phyloP scores from a whole-genome alignment of 208 protist genomes.

The Trypanosoma cruzi region DNA sequence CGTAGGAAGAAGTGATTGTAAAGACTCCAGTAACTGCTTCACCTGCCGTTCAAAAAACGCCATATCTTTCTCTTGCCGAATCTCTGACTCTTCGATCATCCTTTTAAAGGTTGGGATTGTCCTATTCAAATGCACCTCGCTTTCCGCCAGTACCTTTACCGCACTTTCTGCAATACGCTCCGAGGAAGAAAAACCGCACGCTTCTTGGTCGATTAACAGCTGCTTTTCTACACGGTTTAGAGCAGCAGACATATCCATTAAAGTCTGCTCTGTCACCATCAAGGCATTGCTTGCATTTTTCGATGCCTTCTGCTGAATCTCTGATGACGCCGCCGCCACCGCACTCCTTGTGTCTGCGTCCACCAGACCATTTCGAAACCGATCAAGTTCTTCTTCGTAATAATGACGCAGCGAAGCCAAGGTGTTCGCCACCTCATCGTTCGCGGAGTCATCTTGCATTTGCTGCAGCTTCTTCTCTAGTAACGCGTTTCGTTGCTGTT shows the following conservation, averaged over 20 bases:
- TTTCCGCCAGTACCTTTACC: conserved; percentile 1
- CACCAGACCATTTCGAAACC: conserved; percentile 32
- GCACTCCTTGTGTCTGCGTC: conserved; percentile 33
- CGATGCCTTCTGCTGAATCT: conserved; percentile 22
- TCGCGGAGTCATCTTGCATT: conserved; percentile 54
- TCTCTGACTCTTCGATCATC: conserved; percentile 9
- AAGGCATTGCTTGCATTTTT: background rate
- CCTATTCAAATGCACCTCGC: conserved; percentile 22
- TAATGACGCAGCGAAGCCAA: conserved; percentile 52
- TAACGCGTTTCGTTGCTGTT: conserved; percentile 22
- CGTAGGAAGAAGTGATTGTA: conserved; percentile 10
- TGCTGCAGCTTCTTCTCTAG: conserved; percentile 39
- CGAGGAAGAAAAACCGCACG: background rate
- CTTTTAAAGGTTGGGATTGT: conserved; percentile 20
- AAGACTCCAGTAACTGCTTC: conserved; percentile 18
- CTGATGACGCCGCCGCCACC: conserved; percentile 17
- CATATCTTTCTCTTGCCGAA: conserved; percentile 13
- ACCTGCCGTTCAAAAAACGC: conserved; percentile 25
- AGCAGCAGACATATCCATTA: conserved; percentile 22
- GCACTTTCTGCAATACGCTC: background rate
- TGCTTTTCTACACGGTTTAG: conserved; percentile 27
- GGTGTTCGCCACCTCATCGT: conserved; percentile 58
- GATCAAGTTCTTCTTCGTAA: conserved; percentile 46
- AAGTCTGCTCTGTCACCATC: background rate
- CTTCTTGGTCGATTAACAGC: background rate